phyloP scores from a whole-genome alignment of 148 eudicot genomes.

The Silene latifolia region DNA sequence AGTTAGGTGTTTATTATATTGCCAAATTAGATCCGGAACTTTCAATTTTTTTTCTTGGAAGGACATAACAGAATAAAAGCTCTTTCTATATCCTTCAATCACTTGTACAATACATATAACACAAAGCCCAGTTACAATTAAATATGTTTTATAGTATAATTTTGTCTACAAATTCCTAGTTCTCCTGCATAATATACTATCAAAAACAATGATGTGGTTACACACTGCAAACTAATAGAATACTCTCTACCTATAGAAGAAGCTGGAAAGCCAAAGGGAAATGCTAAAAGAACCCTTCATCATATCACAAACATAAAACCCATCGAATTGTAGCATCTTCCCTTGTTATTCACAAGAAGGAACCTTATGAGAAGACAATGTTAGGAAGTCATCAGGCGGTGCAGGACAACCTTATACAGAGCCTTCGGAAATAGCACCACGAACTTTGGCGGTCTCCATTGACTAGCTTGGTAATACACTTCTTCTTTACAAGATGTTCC shows the following conservation, averaged over 20 bases:
- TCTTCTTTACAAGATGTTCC: conserved; percentile 56
- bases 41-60: neutral
- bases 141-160: neutral
- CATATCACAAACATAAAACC: conserved; percentile 14
- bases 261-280: conserved; percentile 27
- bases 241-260: conserved; percentile 16
- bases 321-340: conserved; percentile 9
- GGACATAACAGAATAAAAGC: neutral
- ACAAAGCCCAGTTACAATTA: conserved; percentile 12
- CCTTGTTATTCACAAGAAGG: conserved; percentile 25
- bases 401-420: neutral
- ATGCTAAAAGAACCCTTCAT: conserved; percentile 27
- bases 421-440: neutral
- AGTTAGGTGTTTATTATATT: too few relatives aligned
- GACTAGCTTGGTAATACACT: conserved; percentile 33
- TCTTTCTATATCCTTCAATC: neutral
- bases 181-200: conserved; percentile 17
- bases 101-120: conserved; percentile 9
- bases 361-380: conserved; percentile 6
- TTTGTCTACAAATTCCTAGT: conserved; percentile 10
- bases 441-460: neutral
- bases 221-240: conserved; percentile 25
- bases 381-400: conserved; percentile 13
- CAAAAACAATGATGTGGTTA: conserved; percentile 19
- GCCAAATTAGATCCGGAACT: too few relatives aligned